A percentile compares a stretch with the other conserved stretches of the same genome.
Evolutionary conservation across 257 asterid species (phyloP).

Genomic region (Solanum etuberosum): DNA sequence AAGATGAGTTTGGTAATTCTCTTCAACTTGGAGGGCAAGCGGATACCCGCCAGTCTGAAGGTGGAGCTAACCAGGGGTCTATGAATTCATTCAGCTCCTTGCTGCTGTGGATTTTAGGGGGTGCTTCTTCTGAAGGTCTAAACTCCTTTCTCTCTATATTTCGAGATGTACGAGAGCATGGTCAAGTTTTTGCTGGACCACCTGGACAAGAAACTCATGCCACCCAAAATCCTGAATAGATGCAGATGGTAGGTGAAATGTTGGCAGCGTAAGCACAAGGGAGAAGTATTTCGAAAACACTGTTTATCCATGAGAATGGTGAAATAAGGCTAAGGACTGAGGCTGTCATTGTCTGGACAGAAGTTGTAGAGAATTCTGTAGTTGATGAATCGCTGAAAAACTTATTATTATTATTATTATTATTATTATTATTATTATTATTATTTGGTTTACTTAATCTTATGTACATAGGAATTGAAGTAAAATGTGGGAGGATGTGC

Average conservation of each 20-base stretch:
- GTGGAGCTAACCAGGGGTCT: constrained; percentile 55
- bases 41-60: constrained; percentile 49
- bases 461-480: not conserved
- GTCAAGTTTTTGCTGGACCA: constrained; percentile 54
- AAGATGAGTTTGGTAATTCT: constrained; percentile 51
- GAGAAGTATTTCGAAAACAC: not conserved
- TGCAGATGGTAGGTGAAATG: not conserved
- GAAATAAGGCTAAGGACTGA: not conserved
- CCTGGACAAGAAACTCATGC: constrained; percentile 44
- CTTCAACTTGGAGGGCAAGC: constrained; percentile 49
- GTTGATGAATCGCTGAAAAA: not conserved
- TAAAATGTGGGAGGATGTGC: not conserved
- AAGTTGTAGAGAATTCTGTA: not conserved
- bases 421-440: not conserved
- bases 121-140: constrained; percentile 90
- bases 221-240: constrained; percentile 32
- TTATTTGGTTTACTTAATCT: not conserved
- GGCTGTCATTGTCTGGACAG: not conserved
- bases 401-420: not conserved
- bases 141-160: constrained; percentile 83
- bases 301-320: not conserved
- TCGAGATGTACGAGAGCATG: constrained; percentile 80
- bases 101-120: constrained; percentile 86
- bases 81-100: constrained; percentile 81
- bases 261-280: not conserved